These are phyloP conservation scores for Gaertneriomyces sp. DNA, from an alignment of 192 early-diverging fungal genomes.

Conservation along the genomic window DNA sequence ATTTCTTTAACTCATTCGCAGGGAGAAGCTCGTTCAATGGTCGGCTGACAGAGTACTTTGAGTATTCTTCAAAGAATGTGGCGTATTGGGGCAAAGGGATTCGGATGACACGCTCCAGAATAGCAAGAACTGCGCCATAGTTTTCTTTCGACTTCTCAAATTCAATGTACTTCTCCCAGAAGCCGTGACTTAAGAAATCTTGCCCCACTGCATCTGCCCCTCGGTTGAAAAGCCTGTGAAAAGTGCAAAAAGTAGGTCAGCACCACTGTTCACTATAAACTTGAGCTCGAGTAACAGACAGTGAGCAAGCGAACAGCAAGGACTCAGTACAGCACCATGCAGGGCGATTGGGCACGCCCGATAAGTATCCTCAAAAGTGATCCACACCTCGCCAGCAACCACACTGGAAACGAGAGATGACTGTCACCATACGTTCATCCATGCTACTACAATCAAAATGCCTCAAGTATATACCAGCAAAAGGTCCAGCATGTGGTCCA, in stretches of 20 bases:
- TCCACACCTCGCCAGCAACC: too few relatives aligned
- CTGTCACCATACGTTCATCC: too few relatives aligned
- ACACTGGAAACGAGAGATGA: too few relatives aligned
- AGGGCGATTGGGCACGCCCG: too few relatives aligned
- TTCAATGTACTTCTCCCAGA: constrained; percentile 47
- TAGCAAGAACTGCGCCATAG: constrained; percentile 38
- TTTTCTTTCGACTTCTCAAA: constrained; percentile 43
- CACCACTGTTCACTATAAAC: too few relatives aligned
- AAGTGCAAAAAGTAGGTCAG: background rate
- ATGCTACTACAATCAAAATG: too few relatives aligned
- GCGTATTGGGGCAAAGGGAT: constrained; percentile 75
- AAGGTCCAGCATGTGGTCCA: too few relatives aligned
- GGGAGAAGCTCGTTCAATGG: constrained; percentile 55
- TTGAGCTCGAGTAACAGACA: too few relatives aligned
- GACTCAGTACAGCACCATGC: too few relatives aligned
- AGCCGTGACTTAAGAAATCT: constrained; percentile 66
- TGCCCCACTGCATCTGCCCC: constrained; percentile 58
- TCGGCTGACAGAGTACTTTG: constrained; percentile 46
- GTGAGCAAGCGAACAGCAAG: too few relatives aligned
- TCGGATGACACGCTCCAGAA: constrained; percentile 62
- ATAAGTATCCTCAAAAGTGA: too few relatives aligned
- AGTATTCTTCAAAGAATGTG: constrained; percentile 66
- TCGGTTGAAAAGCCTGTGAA: constrained; percentile 64
- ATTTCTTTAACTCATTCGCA: constrained; percentile 42
- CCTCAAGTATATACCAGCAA: too few relatives aligned